phyloP scores from a whole-genome alignment of 495 filamentous ascomycete genomes.

The Astrothelium macrocarpum region DNA sequence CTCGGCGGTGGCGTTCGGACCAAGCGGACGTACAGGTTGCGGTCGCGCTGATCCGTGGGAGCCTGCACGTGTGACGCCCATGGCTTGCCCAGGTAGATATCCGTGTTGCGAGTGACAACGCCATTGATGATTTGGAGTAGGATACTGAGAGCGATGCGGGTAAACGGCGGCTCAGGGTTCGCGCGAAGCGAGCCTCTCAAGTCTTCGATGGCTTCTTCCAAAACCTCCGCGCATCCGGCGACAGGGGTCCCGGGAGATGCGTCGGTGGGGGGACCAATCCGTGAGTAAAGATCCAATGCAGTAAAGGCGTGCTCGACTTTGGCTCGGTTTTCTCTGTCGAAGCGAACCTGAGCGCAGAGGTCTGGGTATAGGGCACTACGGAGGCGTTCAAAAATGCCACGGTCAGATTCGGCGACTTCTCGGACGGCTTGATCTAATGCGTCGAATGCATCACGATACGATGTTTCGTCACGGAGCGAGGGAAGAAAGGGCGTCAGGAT shows the following conservation, averaged over 20 bases:
- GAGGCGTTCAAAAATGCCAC: neutral
- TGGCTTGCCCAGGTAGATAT: slow-evolving; percentile 3
- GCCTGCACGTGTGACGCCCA: neutral
- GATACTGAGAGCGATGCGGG: neutral
- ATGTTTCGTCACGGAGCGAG: neutral
- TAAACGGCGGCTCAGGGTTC: neutral
- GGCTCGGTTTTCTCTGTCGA: neutral
- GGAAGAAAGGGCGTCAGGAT: neutral
- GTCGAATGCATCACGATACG: neutral
- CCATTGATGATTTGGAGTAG: slow-evolving; percentile 1
- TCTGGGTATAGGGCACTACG: neutral
- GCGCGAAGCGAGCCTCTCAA: neutral
- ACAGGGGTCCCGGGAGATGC: neutral
- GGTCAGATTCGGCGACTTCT: neutral
- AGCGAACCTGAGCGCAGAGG: slow-evolving; percentile 5
- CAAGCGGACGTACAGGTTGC: slow-evolving; percentile 1
- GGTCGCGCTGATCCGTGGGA: neutral
- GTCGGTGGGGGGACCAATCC: neutral
- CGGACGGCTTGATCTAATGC: neutral
- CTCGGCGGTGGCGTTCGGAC: neutral
- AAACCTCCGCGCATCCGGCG: neutral
- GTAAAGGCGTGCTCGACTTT: neutral
- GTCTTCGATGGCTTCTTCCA: neutral
- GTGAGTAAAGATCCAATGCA: neutral
- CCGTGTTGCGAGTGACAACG: slow-evolving; percentile 6